Base-by-base conservation (phyloP, 768 basidiomycete genomes). In the Auricularia cornea region DNA sequence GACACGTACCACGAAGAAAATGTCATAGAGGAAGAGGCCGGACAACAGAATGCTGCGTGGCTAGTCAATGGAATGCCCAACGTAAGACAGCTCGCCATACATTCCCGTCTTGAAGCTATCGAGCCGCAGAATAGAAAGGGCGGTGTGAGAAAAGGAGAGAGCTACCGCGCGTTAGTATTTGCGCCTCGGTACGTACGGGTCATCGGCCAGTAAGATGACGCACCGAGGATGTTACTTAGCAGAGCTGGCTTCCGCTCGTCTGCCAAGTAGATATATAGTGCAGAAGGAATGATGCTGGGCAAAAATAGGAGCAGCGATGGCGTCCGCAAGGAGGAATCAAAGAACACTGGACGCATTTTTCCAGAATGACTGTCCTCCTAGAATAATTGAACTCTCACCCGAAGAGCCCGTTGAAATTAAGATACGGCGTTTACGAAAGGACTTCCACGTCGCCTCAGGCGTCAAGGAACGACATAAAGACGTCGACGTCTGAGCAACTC, bases 1-100 rank as follows among this genome's bases (percentile, higher is more conserved):
- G 35, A 38, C 35, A 38, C 35, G 35, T 14, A 38, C 35, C 2
- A 95, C 93, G 92, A 92, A 97, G 83, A 88, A 96, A 44, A 97
- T 84, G 72, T 98, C 96, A 71, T 98, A 98, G 48, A 97, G 56
- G 76, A 98, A 93, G 28, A 99, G 78, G 3, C 92, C 94, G 2
- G 82, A 81, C 4, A 99, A 79, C 3, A 98, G 81, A 64, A 93
- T 84, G 44, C 81, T 81, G 44, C 44, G 16, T 23, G 44, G 23
- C 16, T 48, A 20, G 44, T 48, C 20, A 48, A 18, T 48, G 44
- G 23, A 10, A 48, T 8, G 6, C 10, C 6, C 44, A 18, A 48
- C 23, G 44, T 23, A 20, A 48, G 23, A 48, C 16, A 18, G 6
- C 6, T 18, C 23, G 23, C 23, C 44, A 6, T 23, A 48, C 44